These are phyloP conservation scores for Aurinia saxatilis DNA, from an alignment of 345 rosid species.

Conservation along the genomic window DNA sequence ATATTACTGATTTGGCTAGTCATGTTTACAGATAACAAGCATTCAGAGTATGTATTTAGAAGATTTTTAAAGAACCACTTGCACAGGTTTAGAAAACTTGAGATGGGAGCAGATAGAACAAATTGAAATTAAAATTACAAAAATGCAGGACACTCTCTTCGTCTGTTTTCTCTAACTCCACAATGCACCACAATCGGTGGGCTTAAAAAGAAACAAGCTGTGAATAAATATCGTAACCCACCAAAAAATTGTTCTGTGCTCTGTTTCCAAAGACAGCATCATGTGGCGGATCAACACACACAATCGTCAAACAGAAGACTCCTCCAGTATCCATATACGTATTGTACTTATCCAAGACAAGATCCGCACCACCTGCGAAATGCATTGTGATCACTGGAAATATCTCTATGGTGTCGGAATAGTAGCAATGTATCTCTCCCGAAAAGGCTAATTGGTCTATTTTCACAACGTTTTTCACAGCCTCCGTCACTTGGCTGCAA, in stretches of 20 bases:
- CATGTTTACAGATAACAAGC: background rate
- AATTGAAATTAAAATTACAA: background rate
- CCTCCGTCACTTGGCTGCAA: background rate
- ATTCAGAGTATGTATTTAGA: background rate
- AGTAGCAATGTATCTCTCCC: background rate
- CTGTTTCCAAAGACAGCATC: slow-evolving; percentile 6
- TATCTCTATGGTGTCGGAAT: background rate
- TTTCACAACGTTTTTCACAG: background rate
- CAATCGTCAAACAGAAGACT: background rate
- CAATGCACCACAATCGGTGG: slow-evolving; percentile 4
- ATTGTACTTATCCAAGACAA: background rate
- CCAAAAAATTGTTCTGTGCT: slow-evolving; percentile 11
- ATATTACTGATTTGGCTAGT: background rate
- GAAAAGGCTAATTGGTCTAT: background rate
- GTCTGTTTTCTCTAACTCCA: slow-evolving; percentile 1
- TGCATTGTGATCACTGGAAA: slow-evolving; percentile 8
- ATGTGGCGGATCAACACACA: background rate
- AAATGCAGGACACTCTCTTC: background rate
- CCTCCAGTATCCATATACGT: background rate
- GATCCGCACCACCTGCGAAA: background rate
- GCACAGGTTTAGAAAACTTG: background rate
- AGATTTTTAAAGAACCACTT: background rate
- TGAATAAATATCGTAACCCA: slow-evolving; percentile 15
- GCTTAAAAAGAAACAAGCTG: slow-evolving; percentile 5
- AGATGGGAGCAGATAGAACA: background rate